These are phyloP conservation scores for Amoebophrya sp. DNA, from an alignment of 169 alveolate genomes.

Conservation along the genomic window DNA sequence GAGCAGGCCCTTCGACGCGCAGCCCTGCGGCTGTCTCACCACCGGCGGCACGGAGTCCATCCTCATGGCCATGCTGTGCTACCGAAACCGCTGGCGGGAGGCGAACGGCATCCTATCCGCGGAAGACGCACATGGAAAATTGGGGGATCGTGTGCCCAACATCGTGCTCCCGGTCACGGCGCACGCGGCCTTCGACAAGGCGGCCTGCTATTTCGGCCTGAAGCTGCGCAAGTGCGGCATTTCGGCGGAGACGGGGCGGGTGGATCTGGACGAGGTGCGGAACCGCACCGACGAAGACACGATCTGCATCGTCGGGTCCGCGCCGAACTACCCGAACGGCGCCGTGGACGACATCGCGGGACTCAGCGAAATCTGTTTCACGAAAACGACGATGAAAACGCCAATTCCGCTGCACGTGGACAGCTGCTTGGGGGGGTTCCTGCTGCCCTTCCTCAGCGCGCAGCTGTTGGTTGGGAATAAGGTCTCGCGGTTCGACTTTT, in stretches of 20 bases:
- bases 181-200: constrained; percentile 62
- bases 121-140: too few relatives aligned
- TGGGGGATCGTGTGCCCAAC: too few relatives aligned
- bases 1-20: too few relatives aligned
- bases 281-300: constrained; percentile 42
- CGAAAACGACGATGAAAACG: too few relatives aligned
- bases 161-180: constrained; percentile 50
- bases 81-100: constrained; percentile 43
- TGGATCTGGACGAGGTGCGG: background rate
- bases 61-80: constrained; percentile 48
- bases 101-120: background rate
- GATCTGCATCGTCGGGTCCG: constrained; percentile 48
- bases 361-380: constrained; percentile 41
- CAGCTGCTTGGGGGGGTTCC: constrained; percentile 64
- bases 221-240: too few relatives aligned
- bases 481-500: too few relatives aligned
- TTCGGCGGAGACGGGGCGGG: too few relatives aligned
- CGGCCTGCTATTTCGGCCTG: constrained; percentile 43
- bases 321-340: constrained; percentile 51
- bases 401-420: constrained; percentile 63
- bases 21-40: constrained; percentile 58
- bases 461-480: too few relatives aligned
- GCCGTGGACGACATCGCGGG: constrained; percentile 15
- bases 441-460: constrained; percentile 50
- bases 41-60: constrained; percentile 62